These are phyloP conservation scores for Trichoderma erinaceum DNA, from an alignment of 495 filamentous ascomycete species.

Conservation along the genomic window DNA sequence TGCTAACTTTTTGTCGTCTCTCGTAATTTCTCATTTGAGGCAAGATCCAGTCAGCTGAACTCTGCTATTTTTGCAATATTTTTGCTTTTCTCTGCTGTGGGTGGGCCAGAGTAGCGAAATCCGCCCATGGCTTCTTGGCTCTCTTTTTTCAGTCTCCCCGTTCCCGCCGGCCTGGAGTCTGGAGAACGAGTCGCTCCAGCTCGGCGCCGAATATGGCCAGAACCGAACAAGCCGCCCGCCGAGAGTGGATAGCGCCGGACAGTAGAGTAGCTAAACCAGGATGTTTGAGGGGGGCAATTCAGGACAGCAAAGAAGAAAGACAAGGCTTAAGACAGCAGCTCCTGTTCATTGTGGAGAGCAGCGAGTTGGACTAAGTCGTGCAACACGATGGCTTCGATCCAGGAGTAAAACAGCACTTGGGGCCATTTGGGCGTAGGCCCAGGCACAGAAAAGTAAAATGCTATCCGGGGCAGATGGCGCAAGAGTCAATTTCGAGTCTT, in stretches of 20 bases:
- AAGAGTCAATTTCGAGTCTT: not conserved
- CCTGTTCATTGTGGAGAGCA: not conserved
- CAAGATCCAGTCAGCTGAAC: not conserved
- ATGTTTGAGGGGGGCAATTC: not conserved
- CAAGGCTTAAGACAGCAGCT: not conserved
- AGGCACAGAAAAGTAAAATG: not conserved
- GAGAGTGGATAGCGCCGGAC: not conserved
- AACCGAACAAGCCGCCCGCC: not conserved
- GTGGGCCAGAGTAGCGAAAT: not conserved
- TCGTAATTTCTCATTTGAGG: not conserved
- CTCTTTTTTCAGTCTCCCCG: no score
- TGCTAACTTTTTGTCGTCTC: not conserved
- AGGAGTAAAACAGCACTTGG: no score
- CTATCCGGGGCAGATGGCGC: not conserved
- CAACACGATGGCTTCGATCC: not conserved
- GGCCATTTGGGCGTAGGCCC: not conserved
- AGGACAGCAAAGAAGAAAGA: not conserved
- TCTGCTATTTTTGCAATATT: not conserved
- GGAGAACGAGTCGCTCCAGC: conserved; percentile 2
- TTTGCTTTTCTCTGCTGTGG: not conserved
- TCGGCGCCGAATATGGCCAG: conserved; percentile 4
- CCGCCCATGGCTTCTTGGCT: conserved; percentile 3
- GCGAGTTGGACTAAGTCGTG: no score
- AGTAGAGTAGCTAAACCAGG: not conserved
- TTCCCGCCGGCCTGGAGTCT: conserved; percentile 10